Percentiles rank a stretch among this genome's conserved stretches.
phyloP scores from a whole-genome alignment of 2,329 filamentous ascomycete genomes.

The Zymoseptoria tritici region DNA sequence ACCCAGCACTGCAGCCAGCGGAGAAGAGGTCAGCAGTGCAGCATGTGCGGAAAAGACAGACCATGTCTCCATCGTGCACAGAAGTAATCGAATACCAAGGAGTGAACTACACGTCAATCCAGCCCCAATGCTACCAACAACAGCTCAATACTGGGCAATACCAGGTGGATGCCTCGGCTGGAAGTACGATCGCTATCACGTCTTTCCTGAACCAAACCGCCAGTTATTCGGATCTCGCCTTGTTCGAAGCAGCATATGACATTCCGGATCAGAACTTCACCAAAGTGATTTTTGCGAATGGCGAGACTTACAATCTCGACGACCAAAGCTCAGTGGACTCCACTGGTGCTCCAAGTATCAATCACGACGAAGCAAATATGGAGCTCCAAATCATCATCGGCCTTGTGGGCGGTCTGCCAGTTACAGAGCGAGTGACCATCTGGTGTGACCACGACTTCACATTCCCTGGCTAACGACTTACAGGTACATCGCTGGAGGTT shows the following conservation, averaged over 20 bases:
- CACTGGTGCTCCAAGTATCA: conserved; percentile 4
- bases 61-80: background rate
- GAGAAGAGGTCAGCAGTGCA: background rate
- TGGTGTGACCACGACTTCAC: background rate
- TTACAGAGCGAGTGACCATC: conserved; percentile 38
- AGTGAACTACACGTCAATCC: conserved; percentile 25
- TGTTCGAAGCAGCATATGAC: conserved; percentile 34
- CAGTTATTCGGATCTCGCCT: conserved; percentile 39
- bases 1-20: background rate
- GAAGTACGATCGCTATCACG: conserved; percentile 45
- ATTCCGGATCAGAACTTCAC: conserved; percentile 42
- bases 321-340: conserved; percentile 7
- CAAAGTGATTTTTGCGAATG: conserved; percentile 20
- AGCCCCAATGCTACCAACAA: conserved; percentile 44
- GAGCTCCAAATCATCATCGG: conserved; percentile 57
- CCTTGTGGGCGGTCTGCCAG: conserved; percentile 47
- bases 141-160: conserved; percentile 46
- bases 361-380: conserved; percentile 49
- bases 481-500: conserved; percentile 3
- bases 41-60: background rate
- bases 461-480: background rate
- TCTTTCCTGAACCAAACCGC: conserved; percentile 48
- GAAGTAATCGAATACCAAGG: background rate
- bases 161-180: conserved; percentile 34
- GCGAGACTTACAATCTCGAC: conserved; percentile 8